Percentiles rank a stretch among this genome's conserved stretches.
These are phyloP conservation scores for Fomitopsis serialis DNA, from an alignment of 768 basidiomycete genomes.

Conservation along the genomic window DNA sequence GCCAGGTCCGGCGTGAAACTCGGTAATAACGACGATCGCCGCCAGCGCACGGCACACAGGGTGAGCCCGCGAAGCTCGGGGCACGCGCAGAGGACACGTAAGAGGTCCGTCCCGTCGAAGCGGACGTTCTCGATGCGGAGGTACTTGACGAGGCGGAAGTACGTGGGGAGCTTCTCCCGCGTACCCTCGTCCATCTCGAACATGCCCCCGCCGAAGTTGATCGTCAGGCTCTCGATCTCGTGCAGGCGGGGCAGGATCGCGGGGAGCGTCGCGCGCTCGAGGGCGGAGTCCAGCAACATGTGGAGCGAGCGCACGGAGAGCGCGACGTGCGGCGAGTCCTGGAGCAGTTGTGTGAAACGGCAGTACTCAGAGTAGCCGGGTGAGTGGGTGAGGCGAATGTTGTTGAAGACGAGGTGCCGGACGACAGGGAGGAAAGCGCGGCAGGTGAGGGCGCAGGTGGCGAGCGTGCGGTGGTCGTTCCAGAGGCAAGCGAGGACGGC, in stretches of 20 bases:
- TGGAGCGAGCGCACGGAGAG: neutral
- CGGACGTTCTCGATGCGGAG: constrained; percentile 2
- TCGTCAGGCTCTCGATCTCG: neutral
- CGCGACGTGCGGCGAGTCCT: constrained; percentile 1
- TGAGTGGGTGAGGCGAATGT: neutral
- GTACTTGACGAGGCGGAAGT: neutral
- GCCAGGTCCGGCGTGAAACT: neutral
- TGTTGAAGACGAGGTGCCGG: constrained; percentile 2
- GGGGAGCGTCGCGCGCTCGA: neutral
- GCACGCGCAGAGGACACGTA: constrained; percentile 1
- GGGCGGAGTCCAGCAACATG: neutral
- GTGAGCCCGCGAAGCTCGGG: neutral
- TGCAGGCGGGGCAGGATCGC: constrained; percentile 1
- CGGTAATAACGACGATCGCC: neutral
- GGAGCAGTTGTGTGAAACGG: neutral
- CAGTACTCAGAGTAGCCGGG: neutral
- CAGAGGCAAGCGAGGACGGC: neutral
- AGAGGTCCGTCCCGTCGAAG: constrained; percentile 4
- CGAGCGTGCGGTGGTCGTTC: constrained; percentile 1
- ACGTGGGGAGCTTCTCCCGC: constrained; percentile 1
- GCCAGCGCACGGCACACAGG: neutral
- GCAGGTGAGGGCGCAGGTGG: neutral
- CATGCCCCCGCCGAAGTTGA: constrained; percentile 1
- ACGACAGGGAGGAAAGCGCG: neutral
- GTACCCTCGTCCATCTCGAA: constrained; percentile 2